These are phyloP conservation scores for Lodderomyces metapsilosis DNA, from an alignment of 1,139 yeast species.

Conservation along the genomic window DNA sequence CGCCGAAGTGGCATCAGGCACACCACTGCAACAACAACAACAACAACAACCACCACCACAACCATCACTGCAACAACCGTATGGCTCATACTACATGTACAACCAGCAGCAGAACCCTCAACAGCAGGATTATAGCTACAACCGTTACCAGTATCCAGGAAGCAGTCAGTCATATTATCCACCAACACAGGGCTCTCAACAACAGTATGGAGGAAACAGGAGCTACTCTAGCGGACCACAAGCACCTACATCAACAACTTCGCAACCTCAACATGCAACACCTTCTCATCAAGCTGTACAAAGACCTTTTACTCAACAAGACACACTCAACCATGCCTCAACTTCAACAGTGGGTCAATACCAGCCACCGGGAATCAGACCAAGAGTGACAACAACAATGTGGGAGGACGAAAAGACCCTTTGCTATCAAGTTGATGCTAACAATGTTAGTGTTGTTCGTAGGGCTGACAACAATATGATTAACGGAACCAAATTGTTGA, in stretches of 20 bases:
- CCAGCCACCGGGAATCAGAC: constrained; percentile 60
- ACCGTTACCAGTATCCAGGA: constrained; percentile 5
- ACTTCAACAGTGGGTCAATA: constrained; percentile 45
- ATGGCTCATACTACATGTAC: constrained; percentile 23
- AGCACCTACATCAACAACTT: constrained; percentile 8
- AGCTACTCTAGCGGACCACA: constrained; percentile 11
- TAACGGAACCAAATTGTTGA: constrained; percentile 80
- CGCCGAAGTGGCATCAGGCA: constrained; percentile 2
- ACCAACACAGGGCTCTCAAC: constrained; percentile 15
- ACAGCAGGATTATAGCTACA: constrained; percentile 11
- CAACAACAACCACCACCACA: constrained; percentile 10
- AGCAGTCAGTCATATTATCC: constrained; percentile 10
- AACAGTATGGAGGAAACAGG: constrained; percentile 16
- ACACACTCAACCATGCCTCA: constrained; percentile 22
- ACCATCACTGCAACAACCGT: constrained; percentile 18
- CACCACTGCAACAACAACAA: constrained; percentile 11
- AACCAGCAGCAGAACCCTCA: constrained; percentile 18
- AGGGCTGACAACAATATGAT: constrained; percentile 93
- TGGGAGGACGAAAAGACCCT: constrained; percentile 97
- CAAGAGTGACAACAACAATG: constrained; percentile 89
- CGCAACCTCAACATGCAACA: constrained; percentile 5
- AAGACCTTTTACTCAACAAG: constrained; percentile 17
- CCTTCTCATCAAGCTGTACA: constrained; percentile 10
- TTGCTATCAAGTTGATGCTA: constrained; percentile 94
- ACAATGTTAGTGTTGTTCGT: constrained; percentile 86